Base-by-base conservation (phyloP, 163 green algal species). In the Chloromonas sp. region DNA sequence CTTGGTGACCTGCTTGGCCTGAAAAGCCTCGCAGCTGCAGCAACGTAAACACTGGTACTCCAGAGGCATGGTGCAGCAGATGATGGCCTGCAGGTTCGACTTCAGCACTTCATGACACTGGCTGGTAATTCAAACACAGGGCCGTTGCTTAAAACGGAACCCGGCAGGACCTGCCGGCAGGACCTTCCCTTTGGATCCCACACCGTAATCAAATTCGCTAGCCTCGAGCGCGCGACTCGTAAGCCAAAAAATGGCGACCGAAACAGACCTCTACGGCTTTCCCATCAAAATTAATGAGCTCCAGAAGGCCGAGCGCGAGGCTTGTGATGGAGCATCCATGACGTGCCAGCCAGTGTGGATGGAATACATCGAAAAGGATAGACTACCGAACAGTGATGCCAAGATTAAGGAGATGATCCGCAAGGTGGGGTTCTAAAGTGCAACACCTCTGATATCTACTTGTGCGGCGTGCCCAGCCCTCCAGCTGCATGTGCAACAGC, bases 391-490 rank as follows among this genome's bases (percentile, higher is more conserved):
- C 60, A 36, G 36, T 36, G 86, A 91, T 58, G 13, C 60, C 85
- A 91, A 91, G 85, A 79, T 92, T 13, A 93, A 93, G 71, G 88
- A 92, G 36, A 87, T 93, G 85, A 87, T 93, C 58, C 88, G 89
- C 60, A 89, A 88, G 87, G 89, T 91, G 60, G 36, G 36, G 36
- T 36, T 36, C 36, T 36, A 36, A 36, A 36, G 36, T 36, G 36
- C 36, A 36, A 36, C 36, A 36, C 36, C 36, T 36, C 36, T 36
- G 5, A 59, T 15, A 14, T n/a, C 11, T 36, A 77, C 1, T 15
- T 60, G n/a, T 74, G 11, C 13, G 81, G 3, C 62, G 81, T 2
- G n/a, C 57, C 1, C 13, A 1, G 2, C 2, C 36, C 14, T 13
- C 60, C 80, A 77, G 14, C 62, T 82, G 14, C 3, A 14, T 82